Evolutionary conservation across 208 protist species (phyloP), one percentile per base, ranked within the genome.

Genomic region (Acanthamoeba sp.): DNA sequence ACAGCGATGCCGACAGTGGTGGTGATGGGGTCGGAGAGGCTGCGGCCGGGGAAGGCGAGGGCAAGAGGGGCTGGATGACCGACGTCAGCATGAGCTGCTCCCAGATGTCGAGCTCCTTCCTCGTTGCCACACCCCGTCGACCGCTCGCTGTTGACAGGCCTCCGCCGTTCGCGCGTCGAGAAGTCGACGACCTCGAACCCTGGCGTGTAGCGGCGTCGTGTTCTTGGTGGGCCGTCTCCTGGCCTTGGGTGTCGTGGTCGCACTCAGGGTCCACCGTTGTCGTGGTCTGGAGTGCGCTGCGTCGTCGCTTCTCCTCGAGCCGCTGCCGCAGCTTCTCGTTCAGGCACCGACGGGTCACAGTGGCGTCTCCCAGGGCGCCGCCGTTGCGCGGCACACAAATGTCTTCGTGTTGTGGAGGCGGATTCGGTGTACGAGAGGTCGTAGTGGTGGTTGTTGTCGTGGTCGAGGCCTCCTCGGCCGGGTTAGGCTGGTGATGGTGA

Each of bases 51-150:
- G 45, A 52, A 52, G 57, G 22, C 57, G 57, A 64, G 57, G 57
- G 57, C 57, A 64, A 29, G 57, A 64, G 27, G 18, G 57, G 57
- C 22, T 64, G 57, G 57, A 64, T 64, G 57, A 64, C 57, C 57
- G 57, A 64, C 24, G 57, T 64, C 57, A 64, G 57, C 57, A 64
- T 64, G 57, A 64, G 57, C 57, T 64, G 57, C 22, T 64, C 57
- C 57, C 57, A 64, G 57, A 64, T 64, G 57, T 64, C 57, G 24
- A 64, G 57, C 27, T 64, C 57, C 57, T 64, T 64, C 57, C n/a
- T 64, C 57, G 57, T 32, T 3, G 57, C 57, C 57, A 64, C 57
- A 24, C 57, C 57, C 12, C 57, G 57, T 24, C 57, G 57, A 29
- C 57, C 57, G 57, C 57, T 9, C 24, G 27, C 18, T 7, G 57